phyloP scores from a whole-genome alignment of 805 yeast species.

The Candida railenensis region DNA sequence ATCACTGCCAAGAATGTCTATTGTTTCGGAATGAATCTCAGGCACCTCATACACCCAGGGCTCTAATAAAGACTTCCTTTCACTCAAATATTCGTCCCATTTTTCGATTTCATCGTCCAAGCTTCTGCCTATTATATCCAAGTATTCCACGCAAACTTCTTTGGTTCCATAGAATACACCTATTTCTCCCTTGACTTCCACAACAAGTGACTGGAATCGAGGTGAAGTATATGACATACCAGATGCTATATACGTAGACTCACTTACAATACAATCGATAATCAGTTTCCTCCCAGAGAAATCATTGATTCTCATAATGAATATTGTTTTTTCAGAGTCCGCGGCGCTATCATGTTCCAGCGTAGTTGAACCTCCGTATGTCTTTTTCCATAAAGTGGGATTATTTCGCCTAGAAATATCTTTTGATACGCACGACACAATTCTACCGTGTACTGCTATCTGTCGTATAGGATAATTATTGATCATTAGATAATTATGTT shows the following conservation, averaged over 20 bases:
- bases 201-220: conserved; percentile 23
- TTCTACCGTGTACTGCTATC: conserved; percentile 25
- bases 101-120: conserved; percentile 24
- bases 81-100: conserved; percentile 28
- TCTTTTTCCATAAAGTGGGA: background rate
- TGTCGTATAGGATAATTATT: conserved; percentile 34
- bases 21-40: background rate
- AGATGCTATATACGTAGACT: conserved; percentile 9
- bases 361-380: background rate
- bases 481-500: conserved; percentile 16
- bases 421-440: conserved; percentile 14
- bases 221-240: conserved; percentile 10
- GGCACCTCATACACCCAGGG: conserved; percentile 25
- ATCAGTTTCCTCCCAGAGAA: conserved; percentile 28
- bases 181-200: conserved; percentile 18
- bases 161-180: conserved; percentile 1
- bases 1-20: background rate
- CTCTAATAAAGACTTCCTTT: conserved; percentile 10
- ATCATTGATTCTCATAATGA: conserved; percentile 31
- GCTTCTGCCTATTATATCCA: conserved; percentile 14
- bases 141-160: conserved; percentile 12
- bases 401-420: background rate
- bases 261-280: conserved; percentile 20
- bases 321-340: conserved; percentile 7
- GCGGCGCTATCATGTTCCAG: background rate